Evolutionary conservation across 1,139 yeast species (phyloP).

Genomic region (Hemisphaericaspora subhashii): DNA sequence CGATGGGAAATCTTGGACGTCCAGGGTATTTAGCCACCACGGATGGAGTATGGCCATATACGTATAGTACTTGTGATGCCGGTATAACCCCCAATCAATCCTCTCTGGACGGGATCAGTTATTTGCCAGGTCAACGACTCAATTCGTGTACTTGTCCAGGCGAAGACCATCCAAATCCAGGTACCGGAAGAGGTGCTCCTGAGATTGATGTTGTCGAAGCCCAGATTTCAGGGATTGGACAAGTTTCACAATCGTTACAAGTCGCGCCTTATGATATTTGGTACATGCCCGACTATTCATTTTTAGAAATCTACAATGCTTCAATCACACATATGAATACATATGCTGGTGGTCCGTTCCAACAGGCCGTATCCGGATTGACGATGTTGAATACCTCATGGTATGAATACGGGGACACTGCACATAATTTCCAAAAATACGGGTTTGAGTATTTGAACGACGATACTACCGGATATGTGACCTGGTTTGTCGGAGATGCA

Average conservation of each 20-base stretch:
- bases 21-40: conserved; percentile 79
- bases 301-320: conserved; percentile 59
- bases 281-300: conserved; percentile 81
- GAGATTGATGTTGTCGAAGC: conserved; percentile 87
- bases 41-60: conserved; percentile 88
- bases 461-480: conserved; percentile 63
- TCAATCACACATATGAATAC: conserved; percentile 68
- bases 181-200: conserved; percentile 84
- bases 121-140: conserved; percentile 73
- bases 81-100: conserved; percentile 91
- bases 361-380: conserved; percentile 78
- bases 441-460: conserved; percentile 79
- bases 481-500: conserved; percentile 77
- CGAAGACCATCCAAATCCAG: conserved; percentile 77
- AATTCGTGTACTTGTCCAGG: conserved; percentile 70
- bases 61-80: conserved; percentile 80
- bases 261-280: conserved; percentile 84
- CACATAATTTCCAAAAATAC: conserved; percentile 59
- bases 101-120: conserved; percentile 75
- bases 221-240: conserved; percentile 59
- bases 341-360: conserved; percentile 81
- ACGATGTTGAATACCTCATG: conserved; percentile 72
- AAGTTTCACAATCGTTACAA: conserved; percentile 80
- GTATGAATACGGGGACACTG: conserved; percentile 63
- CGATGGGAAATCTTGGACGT: conserved; percentile 81